phyloP scores from a whole-genome alignment of 2,329 filamentous ascomycete genomes.

The Scytalidium sp. region DNA sequence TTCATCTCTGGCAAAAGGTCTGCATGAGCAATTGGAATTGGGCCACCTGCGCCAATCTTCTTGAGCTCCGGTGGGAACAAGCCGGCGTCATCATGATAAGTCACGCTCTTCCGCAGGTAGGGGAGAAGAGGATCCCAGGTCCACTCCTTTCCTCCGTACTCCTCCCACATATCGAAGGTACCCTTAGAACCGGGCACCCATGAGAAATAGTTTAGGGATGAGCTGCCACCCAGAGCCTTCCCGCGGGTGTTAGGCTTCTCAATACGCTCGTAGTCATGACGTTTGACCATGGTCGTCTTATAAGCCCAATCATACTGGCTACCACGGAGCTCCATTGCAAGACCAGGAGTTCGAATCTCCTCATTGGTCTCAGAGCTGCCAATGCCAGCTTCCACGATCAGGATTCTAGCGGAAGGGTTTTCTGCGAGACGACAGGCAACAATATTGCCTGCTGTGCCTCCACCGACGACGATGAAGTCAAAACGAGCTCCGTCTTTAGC shows the following conservation, averaged over 20 bases:
- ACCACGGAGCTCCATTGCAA: conserved; percentile 48
- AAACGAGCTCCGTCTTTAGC: conserved; percentile 4
- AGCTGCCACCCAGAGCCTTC: conserved; percentile 38
- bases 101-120: conserved; percentile 51
- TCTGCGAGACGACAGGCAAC: conserved; percentile 49
- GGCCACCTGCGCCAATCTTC: conserved; percentile 48
- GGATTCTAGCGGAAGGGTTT: conserved; percentile 39
- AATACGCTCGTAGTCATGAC: conserved; percentile 54
- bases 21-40: conserved; percentile 49
- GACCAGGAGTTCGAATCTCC: conserved; percentile 48
- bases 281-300: conserved; percentile 57
- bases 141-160: conserved; percentile 46
- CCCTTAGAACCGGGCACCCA: conserved; percentile 55
- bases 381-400: conserved; percentile 43
- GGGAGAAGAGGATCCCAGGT: conserved; percentile 47
- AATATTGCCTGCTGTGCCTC: conserved; percentile 42
- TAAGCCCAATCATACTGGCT: conserved; percentile 56
- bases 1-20: conserved; percentile 47
- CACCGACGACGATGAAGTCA: conserved; percentile 12
- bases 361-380: conserved; percentile 44
- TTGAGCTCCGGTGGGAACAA: conserved; percentile 40
- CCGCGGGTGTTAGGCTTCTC: conserved; percentile 56
- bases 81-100: conserved; percentile 52
- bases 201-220: conserved; percentile 63
- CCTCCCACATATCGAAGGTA: conserved; percentile 49